Conservation (phyloP, 768 basidiomycete species). For the Suillus sp. region DNA sequence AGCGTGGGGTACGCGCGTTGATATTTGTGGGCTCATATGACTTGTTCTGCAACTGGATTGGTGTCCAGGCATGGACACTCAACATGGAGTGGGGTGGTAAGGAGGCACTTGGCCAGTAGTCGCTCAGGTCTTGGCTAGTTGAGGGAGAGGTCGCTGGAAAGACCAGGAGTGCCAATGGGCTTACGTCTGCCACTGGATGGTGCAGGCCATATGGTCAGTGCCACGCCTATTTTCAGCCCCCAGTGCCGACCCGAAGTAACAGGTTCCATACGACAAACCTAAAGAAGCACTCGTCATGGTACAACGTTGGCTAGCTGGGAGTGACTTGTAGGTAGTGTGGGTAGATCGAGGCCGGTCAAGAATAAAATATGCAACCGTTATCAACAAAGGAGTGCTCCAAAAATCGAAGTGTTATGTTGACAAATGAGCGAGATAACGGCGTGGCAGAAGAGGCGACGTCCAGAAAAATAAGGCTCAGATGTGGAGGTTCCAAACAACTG, state of each 20-base stretch:
- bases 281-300: slow-evolving; percentile 52
- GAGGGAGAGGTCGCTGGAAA: slow-evolving; percentile 56
- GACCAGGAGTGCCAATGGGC: slow-evolving; percentile 56
- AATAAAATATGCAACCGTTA: not conserved
- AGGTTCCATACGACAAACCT: slow-evolving; percentile 69
- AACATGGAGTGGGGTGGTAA: slow-evolving; percentile 71
- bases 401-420: not conserved
- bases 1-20: slow-evolving; percentile 70
- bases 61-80: slow-evolving; percentile 76
- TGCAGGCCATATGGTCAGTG: slow-evolving; percentile 73
- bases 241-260: slow-evolving; percentile 11
- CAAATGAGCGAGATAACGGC: not conserved
- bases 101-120: slow-evolving; percentile 46
- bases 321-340: slow-evolving; percentile 22
- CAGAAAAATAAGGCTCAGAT: not conserved
- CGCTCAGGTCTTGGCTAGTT: slow-evolving; percentile 62
- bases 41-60: slow-evolving; percentile 80
- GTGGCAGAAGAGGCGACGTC: not conserved
- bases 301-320: slow-evolving; percentile 47
- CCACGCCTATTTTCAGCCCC: not conserved
- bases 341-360: not conserved
- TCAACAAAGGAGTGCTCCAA: no score
- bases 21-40: slow-evolving; percentile 77
- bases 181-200: no score
- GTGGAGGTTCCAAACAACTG: not conserved